Percentiles rank a stretch among this genome's conserved stretches.
phyloP scores from a whole-genome alignment of 2,329 filamentous ascomycete species.

The Fusarium coffeatum region DNA sequence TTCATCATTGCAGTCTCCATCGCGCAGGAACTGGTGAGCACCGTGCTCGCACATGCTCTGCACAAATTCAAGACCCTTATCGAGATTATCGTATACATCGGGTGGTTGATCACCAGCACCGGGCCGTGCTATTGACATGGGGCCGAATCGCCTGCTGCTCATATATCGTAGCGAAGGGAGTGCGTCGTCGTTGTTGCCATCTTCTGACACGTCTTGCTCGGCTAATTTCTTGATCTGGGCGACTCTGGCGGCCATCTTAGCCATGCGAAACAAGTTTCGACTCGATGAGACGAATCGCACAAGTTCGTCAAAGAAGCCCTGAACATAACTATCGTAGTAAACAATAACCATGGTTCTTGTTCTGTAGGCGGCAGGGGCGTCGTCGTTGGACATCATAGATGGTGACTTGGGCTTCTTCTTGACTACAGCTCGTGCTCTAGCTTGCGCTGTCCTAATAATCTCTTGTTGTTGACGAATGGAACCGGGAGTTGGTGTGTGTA shows the following conservation, averaged over 20 bases:
- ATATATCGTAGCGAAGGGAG: conserved; percentile 57
- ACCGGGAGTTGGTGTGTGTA: conserved; percentile 38
- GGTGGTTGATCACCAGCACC: conserved; percentile 44
- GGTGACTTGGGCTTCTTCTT: conserved; percentile 64
- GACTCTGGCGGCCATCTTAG: conserved; percentile 83
- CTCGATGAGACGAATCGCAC: conserved; percentile 84
- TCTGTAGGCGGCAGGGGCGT: conserved; percentile 68
- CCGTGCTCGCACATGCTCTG: conserved; percentile 86
- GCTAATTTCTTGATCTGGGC: conserved; percentile 71
- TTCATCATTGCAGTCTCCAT: conserved; percentile 85
- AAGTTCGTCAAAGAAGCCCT: conserved; percentile 83
- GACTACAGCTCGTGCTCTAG: conserved; percentile 58
- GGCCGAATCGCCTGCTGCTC: conserved; percentile 52
- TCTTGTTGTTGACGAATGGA: conserved; percentile 56
- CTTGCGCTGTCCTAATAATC: conserved; percentile 56
- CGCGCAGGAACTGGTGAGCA: conserved; percentile 88
- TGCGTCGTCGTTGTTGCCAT: conserved; percentile 57
- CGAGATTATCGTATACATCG: conserved; percentile 77
- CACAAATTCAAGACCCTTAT: conserved; percentile 81
- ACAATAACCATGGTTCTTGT: conserved; percentile 83
- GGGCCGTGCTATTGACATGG: conserved; percentile 46
- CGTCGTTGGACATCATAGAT: conserved; percentile 63
- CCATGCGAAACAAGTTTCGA: conserved; percentile 86
- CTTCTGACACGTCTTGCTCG: conserved; percentile 67
- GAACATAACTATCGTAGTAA: conserved; percentile 91